Evolutionary conservation across 768 basidiomycete genomes (phyloP), one percentile per base, ranked within the genome.

Genomic region (Hydnum rufescens): DNA sequence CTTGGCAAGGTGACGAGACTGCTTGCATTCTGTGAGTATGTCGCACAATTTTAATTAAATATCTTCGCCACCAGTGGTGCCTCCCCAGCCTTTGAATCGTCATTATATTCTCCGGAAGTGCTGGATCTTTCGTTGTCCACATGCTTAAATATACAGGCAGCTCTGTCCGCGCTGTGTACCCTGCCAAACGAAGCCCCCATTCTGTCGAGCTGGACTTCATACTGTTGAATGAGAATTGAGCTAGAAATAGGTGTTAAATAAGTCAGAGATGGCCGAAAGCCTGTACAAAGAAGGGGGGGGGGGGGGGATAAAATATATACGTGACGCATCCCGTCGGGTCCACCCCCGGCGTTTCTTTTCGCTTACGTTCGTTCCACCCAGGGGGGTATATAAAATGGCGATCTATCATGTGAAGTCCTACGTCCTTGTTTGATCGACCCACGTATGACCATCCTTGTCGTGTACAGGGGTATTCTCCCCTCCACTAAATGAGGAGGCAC

Each of bases 371-470:
- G 57, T 64, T 63, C 78, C 80, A 85, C 22, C 77, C 79, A 42
- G 74, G 71, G 23, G 87, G 86, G 57, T 76, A 86, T 46, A 88
- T 76, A 42, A 89, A 70, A 63, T 89, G 86, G n/a, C 85, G 72
- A 58, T 88, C 86, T 84, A 87, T 88, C 77, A 77, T 80, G 60
- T 90, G 87, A 29, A 68, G 70, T 62, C 87, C 80, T 16, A 87
- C 74, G 25, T 75, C 67, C 61, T 83, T 82, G 36, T 68, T 66
- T 3, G 83, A 79, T n/a, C n/a, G n/a, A n/a, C n/a, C n/a, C n/a
- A n/a, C n/a, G n/a, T n/a, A n/a, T n/a, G n/a, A n/a, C n/a, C n/a
- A n/a, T n/a, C n/a, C n/a, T n/a, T n/a, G n/a, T n/a, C n/a, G n/a
- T n/a, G n/a, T n/a, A n/a, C n/a, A n/a, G n/a, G n/a, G n/a, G n/a